Percentiles rank a stretch among this genome's conserved stretches.
Conservation (phyloP, 2,329 filamentous ascomycete species). For the Diaporthe australafricana region DNA sequence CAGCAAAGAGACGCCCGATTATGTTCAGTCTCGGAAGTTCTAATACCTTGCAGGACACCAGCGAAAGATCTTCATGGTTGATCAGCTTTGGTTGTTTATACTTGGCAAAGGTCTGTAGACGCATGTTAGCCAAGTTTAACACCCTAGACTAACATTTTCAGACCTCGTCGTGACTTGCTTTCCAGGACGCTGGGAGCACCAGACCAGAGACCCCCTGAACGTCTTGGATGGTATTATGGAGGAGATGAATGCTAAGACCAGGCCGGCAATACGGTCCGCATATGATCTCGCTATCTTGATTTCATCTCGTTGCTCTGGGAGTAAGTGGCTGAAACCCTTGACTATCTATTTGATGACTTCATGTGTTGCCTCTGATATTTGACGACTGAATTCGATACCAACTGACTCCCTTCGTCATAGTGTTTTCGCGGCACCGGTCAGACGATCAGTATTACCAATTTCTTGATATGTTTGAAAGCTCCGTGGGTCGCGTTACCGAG, state of each 20-base stretch:
- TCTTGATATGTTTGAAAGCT: conserved; percentile 75
- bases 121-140: neutral
- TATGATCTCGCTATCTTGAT: conserved; percentile 74
- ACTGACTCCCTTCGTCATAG: neutral
- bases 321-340: neutral
- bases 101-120: conserved; percentile 53
- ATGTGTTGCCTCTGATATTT: too few species aligned
- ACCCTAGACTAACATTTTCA: conserved; percentile 36
- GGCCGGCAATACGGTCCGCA: conserved; percentile 68
- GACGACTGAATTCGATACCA: neutral
- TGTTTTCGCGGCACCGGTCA: conserved; percentile 69
- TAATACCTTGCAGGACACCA: conserved; percentile 46
- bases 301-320: conserved; percentile 68
- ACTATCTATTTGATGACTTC: too few species aligned
- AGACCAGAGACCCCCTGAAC: conserved; percentile 71
- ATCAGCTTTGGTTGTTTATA: conserved; percentile 76
- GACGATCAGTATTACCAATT: conserved; percentile 73
- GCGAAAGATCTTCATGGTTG: conserved; percentile 75
- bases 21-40: too few species aligned
- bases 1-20: neutral
- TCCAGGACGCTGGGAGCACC: conserved; percentile 69
- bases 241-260: conserved; percentile 73
- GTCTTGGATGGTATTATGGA: conserved; percentile 73
- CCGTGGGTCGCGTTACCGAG: conserved; percentile 66
- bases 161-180: conserved; percentile 72